phyloP scores from a whole-genome alignment of 1,139 yeast genomes.

The Pichia sp. region DNA sequence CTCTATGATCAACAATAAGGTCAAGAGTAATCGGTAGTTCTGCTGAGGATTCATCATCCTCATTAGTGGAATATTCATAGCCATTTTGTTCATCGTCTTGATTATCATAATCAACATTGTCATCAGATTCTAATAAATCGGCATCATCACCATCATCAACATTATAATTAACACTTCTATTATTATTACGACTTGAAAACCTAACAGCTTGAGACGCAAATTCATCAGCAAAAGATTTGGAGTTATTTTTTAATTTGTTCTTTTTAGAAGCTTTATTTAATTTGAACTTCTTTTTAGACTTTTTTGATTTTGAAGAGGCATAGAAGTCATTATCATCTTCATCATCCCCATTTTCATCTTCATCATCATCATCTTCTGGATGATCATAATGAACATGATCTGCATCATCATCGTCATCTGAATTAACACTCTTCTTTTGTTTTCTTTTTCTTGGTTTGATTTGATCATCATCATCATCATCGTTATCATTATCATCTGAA shows the following conservation, averaged over 20 bases:
- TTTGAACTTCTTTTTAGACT: slow-evolving; percentile 4
- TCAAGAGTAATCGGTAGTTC: slow-evolving; percentile 38
- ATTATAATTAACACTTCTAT: slow-evolving; percentile 63
- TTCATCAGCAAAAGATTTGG: slow-evolving; percentile 4
- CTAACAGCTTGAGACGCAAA: slow-evolving; percentile 34
- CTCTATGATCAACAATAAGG: slow-evolving; percentile 48
- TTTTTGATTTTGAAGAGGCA: slow-evolving; percentile 12
- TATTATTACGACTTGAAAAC: slow-evolving; percentile 67
- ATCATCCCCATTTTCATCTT: slow-evolving; percentile 29
- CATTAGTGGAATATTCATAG: slow-evolving; percentile 37
- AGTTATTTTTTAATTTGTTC: slow-evolving; percentile 12
- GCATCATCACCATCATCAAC: slow-evolving; percentile 64
- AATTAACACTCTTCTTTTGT: slow-evolving; percentile 19
- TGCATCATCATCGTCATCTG: slow-evolving; percentile 22
- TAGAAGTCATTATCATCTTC: slow-evolving; percentile 33
- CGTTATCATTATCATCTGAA: slow-evolving; percentile 25
- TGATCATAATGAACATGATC: slow-evolving; percentile 17
- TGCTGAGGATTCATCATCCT: slow-evolving; percentile 19
- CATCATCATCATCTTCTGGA: slow-evolving; percentile 32
- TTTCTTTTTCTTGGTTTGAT: slow-evolving; percentile 26
- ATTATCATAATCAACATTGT: slow-evolving; percentile 32
- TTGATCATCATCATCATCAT: slow-evolving; percentile 19
- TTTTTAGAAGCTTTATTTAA: slow-evolving; percentile 13
- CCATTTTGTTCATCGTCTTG: slow-evolving; percentile 32
- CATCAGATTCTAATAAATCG: slow-evolving; percentile 49